Conservation (phyloP, 2,329 filamentous ascomycete species). For the Fusarium sterilihyphosum region DNA sequence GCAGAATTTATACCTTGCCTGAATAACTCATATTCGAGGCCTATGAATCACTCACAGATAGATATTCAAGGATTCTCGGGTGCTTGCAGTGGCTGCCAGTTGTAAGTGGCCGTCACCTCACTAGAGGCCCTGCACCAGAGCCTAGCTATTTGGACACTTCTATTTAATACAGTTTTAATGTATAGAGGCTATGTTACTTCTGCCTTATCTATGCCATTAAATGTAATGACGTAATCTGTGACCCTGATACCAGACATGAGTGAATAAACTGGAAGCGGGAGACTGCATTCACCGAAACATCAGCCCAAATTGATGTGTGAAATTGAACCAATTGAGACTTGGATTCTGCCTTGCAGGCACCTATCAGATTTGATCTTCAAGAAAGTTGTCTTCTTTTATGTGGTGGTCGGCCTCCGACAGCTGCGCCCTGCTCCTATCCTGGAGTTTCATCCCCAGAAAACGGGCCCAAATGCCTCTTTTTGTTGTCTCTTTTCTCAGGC, state of each 20-base stretch:
- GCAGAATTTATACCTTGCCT: not conserved
- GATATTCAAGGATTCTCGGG: not conserved
- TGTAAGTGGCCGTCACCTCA: not conserved
- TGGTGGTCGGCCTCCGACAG: not conserved
- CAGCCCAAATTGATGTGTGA: fast-evolving
- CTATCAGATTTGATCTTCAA: not conserved
- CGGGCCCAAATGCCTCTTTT: not conserved
- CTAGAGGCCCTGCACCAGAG: not conserved
- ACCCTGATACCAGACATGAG: not conserved
- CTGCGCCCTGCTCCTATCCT: not conserved
- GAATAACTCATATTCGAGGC: not conserved
- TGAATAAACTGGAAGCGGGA: not conserved
- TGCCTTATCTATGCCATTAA: not conserved
- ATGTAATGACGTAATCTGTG: not conserved
- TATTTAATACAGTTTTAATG: not conserved
- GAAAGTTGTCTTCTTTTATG: not conserved
- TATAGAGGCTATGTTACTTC: not conserved
- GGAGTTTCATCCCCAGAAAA: not conserved
- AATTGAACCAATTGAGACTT: not conserved
- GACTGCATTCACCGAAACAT: not conserved
- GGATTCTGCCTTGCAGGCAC: not conserved
- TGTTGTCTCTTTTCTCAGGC: not conserved
- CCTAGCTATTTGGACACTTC: not conserved
- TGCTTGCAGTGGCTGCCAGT: not conserved
- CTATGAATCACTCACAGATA: not conserved